Evolutionary conservation across 2,329 filamentous ascomycete species (phyloP).

Genomic region (Dactylellina haptotyla): DNA sequence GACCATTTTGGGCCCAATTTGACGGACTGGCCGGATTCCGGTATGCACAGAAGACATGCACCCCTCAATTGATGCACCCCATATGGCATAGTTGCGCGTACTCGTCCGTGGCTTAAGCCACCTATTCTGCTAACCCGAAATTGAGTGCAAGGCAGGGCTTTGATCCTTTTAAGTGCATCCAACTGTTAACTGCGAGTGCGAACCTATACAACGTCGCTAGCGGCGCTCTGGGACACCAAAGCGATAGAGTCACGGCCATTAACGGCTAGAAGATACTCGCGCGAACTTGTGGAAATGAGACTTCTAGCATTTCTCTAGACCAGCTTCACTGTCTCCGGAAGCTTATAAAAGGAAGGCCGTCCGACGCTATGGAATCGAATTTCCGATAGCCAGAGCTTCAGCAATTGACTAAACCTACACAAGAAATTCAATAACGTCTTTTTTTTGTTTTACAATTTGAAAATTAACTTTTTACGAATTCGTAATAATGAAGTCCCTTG

Average conservation of each 20-base stretch:
- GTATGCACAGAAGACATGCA: background rate
- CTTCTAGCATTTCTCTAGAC: background rate
- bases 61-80: background rate
- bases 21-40: background rate
- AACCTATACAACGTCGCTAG: too few relatives aligned
- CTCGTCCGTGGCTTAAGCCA: slow-evolving; percentile 16
- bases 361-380: background rate
- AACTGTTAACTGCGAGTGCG: background rate
- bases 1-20: background rate
- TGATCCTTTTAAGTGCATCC: slow-evolving; percentile 6
- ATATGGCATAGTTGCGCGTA: background rate
- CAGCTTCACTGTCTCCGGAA: background rate
- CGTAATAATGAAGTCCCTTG: slow-evolving; percentile 10
- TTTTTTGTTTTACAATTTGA: background rate
- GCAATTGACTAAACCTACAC: background rate
- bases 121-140: background rate
- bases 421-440: background rate
- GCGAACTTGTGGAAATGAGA: slow-evolving; percentile 12
- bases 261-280: background rate
- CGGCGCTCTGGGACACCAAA: too few relatives aligned
- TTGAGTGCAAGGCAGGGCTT: background rate
- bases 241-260: background rate
- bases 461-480: background rate
- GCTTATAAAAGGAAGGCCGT: background rate
- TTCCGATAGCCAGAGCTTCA: background rate